Conservation (phyloP, 148 eudicot species). For the Silene conica region DNA sequence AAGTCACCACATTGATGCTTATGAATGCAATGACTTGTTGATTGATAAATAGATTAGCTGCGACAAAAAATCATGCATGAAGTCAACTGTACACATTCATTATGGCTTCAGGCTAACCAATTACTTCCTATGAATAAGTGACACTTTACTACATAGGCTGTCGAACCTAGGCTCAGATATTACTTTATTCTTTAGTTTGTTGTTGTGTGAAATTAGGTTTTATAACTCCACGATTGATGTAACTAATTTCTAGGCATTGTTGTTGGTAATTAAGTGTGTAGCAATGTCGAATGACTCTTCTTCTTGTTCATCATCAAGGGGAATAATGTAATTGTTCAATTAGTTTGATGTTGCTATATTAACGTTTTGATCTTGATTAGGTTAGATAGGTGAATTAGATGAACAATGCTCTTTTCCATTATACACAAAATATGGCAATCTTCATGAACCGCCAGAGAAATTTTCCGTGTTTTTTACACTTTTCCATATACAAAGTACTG, state of each 20-base stretch:
- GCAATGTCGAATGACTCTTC: too few relatives aligned
- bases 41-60: background rate
- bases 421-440: background rate
- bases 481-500: background rate
- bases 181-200: too few relatives aligned
- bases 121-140: background rate
- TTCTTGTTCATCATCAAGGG: too few relatives aligned
- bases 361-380: too few relatives aligned
- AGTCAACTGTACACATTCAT: background rate
- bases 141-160: background rate
- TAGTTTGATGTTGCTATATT: too few relatives aligned
- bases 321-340: too few relatives aligned
- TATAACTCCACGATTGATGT: too few relatives aligned
- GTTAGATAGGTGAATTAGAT: too few relatives aligned
- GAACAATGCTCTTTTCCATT: background rate
- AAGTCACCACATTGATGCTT: conserved; percentile 1
- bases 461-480: background rate
- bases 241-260: too few relatives aligned
- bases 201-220: too few relatives aligned
- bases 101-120: background rate
- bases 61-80: background rate
- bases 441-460: background rate
- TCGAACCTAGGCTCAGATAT: too few relatives aligned
- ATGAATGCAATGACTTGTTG: background rate
- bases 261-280: too few relatives aligned